Evolutionary conservation across 441 rosid genomes (phyloP), one percentile per base, ranked within the genome.

Genomic region (Capsella rubella): DNA sequence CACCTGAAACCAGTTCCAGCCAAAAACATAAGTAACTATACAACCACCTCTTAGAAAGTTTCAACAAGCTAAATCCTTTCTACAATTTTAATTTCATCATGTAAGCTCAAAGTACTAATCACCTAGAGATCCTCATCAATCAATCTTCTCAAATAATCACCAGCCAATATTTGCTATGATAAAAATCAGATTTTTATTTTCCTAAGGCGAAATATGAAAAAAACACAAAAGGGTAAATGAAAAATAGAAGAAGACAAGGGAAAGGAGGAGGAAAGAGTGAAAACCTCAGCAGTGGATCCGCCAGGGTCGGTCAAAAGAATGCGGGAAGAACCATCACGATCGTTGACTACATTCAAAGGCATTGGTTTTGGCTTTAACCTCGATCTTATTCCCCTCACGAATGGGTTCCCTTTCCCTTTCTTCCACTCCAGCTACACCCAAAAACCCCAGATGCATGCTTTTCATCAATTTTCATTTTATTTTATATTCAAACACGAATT

Each of bases 271-370:
- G 16, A 46, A 27, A 25, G 67, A 62, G 57, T 34, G 49, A 53
- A 51, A 9, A 94, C 98, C 93, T 87, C 92, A 18, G 89, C 97
- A 49, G 92, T 81, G 11, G 97, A 91, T 31, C 98, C 97, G 37
- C 81, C 66, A 55, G 92, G 90, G 56, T 89, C 96, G 31, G 87
- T 84, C 84, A 91, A 83, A 51, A 84, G 67, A 73, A 91, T 82
- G 67, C 85, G 86, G 46, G 87, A 90, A n/a, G 88, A 80, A 51
- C 87, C 95, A 86, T 85, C 87, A 21, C 78, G 78, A 82, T 80
- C 89, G 77, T 80, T 84, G 81, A 80, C 80, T 28, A 85, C 46
- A 81, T 84, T 91, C 82, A 86, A 78, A 52, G 96, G 87, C 96
- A 87, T 91, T 62, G 82, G 72, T 79, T 65, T 79, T 5, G 66